Evolutionary conservation across 805 yeast species (phyloP).

Genomic region (Groenewaldozyma salmanticensis): DNA sequence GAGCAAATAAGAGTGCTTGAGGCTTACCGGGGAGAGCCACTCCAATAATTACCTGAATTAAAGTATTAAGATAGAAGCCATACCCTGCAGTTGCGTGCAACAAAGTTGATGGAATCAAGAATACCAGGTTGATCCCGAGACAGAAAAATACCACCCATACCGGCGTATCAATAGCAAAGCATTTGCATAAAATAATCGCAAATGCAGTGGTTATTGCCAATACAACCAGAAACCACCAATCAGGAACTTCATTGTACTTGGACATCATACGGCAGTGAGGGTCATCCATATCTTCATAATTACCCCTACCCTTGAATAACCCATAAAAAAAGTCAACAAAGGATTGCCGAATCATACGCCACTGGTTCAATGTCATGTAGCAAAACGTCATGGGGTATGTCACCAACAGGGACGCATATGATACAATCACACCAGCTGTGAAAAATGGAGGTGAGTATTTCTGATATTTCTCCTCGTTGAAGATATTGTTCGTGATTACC

Average conservation of each 20-base stretch:
- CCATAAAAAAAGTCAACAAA: constrained; percentile 12
- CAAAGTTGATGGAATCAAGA: constrained; percentile 51
- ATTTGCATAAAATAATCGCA: constrained; percentile 24
- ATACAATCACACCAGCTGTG: constrained; percentile 44
- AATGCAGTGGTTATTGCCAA: constrained; percentile 35
- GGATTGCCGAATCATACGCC: constrained; percentile 19
- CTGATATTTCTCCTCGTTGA: constrained; percentile 37
- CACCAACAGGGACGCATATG: constrained; percentile 37
- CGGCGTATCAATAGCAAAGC: constrained; percentile 35
- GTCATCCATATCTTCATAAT: constrained; percentile 21
- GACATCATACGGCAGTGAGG: constrained; percentile 32
- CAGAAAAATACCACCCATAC: constrained; percentile 55
- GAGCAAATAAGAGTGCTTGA: constrained; percentile 39
- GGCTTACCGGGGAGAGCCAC: constrained; percentile 57
- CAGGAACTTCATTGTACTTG: constrained; percentile 60
- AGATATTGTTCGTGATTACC: constrained; percentile 30
- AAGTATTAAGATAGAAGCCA: constrained; percentile 48
- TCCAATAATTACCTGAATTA: constrained; percentile 57
- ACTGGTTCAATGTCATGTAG: constrained; percentile 1
- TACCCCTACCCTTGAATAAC: not conserved
- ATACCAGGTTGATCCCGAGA: constrained; percentile 41
- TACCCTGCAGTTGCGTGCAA: constrained; percentile 51
- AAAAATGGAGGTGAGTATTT: constrained; percentile 49
- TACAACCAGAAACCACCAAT: constrained; percentile 56
- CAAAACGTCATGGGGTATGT: constrained; percentile 4